Conservation (phyloP, 2,329 filamentous ascomycete genomes). For the Drechmeria coniospora region DNA sequence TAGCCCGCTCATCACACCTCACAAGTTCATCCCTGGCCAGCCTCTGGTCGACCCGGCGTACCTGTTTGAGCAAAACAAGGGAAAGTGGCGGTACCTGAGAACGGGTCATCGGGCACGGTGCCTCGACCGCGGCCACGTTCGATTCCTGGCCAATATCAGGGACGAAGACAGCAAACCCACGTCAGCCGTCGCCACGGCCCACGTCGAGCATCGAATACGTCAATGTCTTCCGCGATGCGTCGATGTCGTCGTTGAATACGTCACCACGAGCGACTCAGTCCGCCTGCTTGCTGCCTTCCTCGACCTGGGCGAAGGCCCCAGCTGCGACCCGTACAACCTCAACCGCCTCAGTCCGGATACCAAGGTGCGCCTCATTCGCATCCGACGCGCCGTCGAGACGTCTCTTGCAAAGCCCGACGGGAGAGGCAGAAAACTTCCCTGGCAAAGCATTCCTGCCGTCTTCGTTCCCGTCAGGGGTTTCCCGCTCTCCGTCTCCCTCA, state of each 20-base stretch:
- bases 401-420: constrained; percentile 18
- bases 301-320: constrained; percentile 26
- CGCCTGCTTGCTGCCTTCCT: constrained; percentile 32
- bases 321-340: constrained; percentile 22
- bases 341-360: constrained; percentile 21
- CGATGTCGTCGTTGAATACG: constrained; percentile 32
- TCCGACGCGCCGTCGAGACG: constrained; percentile 26
- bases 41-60: constrained; percentile 11
- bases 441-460: constrained; percentile 28
- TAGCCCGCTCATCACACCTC: constrained; percentile 23
- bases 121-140: constrained; percentile 29
- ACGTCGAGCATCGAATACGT: constrained; percentile 31
- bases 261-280: constrained; percentile 27
- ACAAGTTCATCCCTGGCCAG: constrained; percentile 17
- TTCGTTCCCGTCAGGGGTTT: constrained; percentile 33
- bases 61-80: constrained; percentile 10
- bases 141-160: constrained; percentile 28
- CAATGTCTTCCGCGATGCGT: constrained; percentile 28
- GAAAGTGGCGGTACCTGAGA: constrained; percentile 26
- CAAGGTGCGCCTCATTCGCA: constrained; percentile 26
- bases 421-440: constrained; percentile 13
- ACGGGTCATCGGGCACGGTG: constrained; percentile 36
- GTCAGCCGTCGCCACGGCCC: too few relatives aligned
- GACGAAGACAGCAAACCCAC: too few relatives aligned
- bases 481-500: constrained; percentile 32